phyloP scores from a whole-genome alignment of 495 filamentous ascomycete genomes.

The Recurvomyces mirabilis region DNA sequence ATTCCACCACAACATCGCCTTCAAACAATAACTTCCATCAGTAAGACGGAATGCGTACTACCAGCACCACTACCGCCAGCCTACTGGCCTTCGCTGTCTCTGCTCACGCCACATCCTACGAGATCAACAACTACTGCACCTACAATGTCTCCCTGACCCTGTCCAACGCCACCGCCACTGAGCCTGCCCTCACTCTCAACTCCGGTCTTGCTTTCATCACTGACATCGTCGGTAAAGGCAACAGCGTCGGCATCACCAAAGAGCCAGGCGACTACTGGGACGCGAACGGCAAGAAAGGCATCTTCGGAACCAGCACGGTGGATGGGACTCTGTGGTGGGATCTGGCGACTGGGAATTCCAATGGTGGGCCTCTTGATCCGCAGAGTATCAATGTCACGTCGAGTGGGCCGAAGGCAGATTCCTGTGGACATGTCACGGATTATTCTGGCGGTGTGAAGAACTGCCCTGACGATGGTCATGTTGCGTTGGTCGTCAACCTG shows the following conservation, averaged over 20 bases:
- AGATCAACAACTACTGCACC: slow-evolving; percentile 13
- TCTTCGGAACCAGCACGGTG: slow-evolving; percentile 6
- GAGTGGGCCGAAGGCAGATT: slow-evolving; percentile 2
- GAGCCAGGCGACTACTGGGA: background rate
- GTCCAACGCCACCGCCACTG: background rate
- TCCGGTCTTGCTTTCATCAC: background rate
- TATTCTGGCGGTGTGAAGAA: slow-evolving; percentile 5
- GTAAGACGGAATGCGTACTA: slow-evolving; percentile 2
- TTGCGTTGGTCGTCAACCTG: slow-evolving; percentile 7
- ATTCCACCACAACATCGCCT: background rate
- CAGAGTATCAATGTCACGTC: slow-evolving; percentile 9
- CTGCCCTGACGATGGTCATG: slow-evolving; percentile 7
- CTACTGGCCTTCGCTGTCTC: slow-evolving; percentile 4
- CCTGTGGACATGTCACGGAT: slow-evolving; percentile 4
- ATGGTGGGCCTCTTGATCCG: slow-evolving; percentile 9
- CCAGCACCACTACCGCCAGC: slow-evolving; percentile 1
- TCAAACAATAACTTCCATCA: too few relatives aligned
- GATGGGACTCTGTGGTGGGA: slow-evolving; percentile 13
- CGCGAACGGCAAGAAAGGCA: background rate
- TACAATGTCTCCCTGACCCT: slow-evolving; percentile 3
- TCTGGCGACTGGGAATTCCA: slow-evolving; percentile 4
- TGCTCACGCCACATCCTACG: slow-evolving; percentile 1
- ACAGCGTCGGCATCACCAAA: slow-evolving; percentile 9
- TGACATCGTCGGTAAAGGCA: slow-evolving; percentile 9
- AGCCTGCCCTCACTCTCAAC: background rate